These are phyloP conservation scores for Sordariomycetes sp. DNA, from an alignment of 2,329 filamentous ascomycete genomes.

Conservation along the genomic window DNA sequence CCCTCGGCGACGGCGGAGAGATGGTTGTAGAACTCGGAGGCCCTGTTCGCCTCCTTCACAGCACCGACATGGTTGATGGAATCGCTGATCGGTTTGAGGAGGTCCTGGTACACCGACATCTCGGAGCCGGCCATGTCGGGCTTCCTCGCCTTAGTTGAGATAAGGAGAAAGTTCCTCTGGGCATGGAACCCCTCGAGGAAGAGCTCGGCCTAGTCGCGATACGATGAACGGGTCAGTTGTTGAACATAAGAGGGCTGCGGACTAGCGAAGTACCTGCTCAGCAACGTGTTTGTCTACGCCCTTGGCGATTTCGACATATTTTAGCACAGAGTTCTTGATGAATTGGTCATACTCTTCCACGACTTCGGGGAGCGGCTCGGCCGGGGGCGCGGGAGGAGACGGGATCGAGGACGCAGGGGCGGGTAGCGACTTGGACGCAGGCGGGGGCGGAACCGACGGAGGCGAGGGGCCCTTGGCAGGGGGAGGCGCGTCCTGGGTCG, in stretches of 20 bases:
- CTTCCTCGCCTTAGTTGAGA: slow-evolving; percentile 85
- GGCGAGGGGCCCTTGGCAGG: slow-evolving; percentile 21
- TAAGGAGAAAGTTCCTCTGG: slow-evolving; percentile 76
- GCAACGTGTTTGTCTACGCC: slow-evolving; percentile 66
- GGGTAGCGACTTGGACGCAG: slow-evolving; percentile 14
- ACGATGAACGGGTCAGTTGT: background rate
- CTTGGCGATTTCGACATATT: slow-evolving; percentile 66
- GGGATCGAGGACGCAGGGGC: slow-evolving; percentile 10
- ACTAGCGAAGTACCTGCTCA: slow-evolving; percentile 50
- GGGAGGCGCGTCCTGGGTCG: slow-evolving; percentile 46
- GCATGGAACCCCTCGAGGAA: slow-evolving; percentile 55
- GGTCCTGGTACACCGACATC: slow-evolving; percentile 54
- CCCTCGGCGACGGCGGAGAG: slow-evolving; percentile 81
- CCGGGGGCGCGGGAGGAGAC: slow-evolving; percentile 18
- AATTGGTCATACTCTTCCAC: slow-evolving; percentile 81
- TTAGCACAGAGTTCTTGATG: slow-evolving; percentile 58
- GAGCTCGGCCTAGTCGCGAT: slow-evolving; percentile 33
- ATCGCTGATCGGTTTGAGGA: slow-evolving; percentile 78
- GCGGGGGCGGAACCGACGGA: slow-evolving; percentile 19
- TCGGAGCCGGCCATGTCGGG: slow-evolving; percentile 53
- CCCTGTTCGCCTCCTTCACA: slow-evolving; percentile 69
- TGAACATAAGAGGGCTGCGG: background rate
- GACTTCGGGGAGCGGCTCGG: slow-evolving; percentile 55
- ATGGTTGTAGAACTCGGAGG: slow-evolving; percentile 63
- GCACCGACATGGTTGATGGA: slow-evolving; percentile 67